Percentiles rank a stretch among this genome's conserved stretches.
Evolutionary conservation across 2,329 filamentous ascomycete genomes (phyloP).

Genomic region (Emmonsia crescens): DNA sequence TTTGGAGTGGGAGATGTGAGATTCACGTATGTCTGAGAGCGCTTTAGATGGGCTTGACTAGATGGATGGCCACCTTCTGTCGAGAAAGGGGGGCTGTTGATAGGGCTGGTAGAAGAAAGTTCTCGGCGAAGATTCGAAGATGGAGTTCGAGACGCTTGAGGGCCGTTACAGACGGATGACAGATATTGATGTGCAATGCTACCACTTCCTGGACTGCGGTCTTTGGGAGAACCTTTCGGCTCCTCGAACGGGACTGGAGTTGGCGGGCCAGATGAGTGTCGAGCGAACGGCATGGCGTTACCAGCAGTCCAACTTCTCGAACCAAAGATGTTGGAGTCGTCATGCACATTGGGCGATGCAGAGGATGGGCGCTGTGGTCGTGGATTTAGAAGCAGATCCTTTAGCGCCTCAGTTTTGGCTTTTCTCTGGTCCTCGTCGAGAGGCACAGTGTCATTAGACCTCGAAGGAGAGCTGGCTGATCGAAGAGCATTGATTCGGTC

Average conservation of each 20-base stretch:
- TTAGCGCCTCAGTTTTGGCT: conserved; percentile 36
- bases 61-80: conserved; percentile 13
- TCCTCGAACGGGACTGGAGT: conserved; percentile 15
- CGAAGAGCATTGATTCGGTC: conserved; percentile 37
- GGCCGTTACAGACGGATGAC: conserved; percentile 16
- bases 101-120: conserved; percentile 17
- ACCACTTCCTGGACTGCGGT: conserved; percentile 11
- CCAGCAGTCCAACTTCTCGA: conserved; percentile 1
- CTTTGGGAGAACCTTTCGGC: background rate
- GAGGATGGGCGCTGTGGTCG: conserved; percentile 27
- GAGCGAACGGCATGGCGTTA: background rate
- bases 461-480: conserved; percentile 25
- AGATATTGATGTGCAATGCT: conserved; percentile 17
- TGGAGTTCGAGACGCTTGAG: conserved; percentile 17
- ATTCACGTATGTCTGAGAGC: background rate
- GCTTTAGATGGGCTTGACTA: conserved; percentile 16
- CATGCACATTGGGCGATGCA: conserved; percentile 19
- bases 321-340: conserved; percentile 14
- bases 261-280: conserved; percentile 23
- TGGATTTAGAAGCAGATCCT: conserved; percentile 36
- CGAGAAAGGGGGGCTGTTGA: conserved; percentile 7
- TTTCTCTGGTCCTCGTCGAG: conserved; percentile 31
- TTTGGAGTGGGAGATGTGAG: conserved; percentile 8
- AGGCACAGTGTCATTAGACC: conserved; percentile 14
- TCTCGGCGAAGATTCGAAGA: conserved; percentile 26